phyloP scores from a whole-genome alignment of 148 eudicot species.

The Chenopodium album region DNA sequence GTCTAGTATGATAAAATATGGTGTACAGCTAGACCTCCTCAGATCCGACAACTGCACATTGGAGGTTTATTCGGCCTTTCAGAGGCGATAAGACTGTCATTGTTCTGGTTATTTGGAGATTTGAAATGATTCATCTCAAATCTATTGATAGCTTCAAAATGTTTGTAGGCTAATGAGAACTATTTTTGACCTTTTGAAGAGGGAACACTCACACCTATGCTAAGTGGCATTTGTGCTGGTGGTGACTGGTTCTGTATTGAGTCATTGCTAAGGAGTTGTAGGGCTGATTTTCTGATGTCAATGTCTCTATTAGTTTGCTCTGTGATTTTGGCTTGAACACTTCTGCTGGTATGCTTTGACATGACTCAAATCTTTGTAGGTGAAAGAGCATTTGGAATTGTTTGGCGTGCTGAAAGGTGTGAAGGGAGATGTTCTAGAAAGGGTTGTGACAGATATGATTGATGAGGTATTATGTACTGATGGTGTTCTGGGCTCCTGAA shows the following conservation, averaged over 20 bases:
- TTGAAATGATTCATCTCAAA: not conserved
- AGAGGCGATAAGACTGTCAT: not conserved
- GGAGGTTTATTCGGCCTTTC: not conserved
- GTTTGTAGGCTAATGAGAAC: not conserved
- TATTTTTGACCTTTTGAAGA: not conserved
- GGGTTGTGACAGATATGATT: constrained; percentile 69
- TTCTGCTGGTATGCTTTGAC: constrained; percentile 11
- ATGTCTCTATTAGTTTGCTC: not conserved
- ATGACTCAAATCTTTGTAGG: constrained; percentile 43
- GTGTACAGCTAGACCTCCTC: not conserved
- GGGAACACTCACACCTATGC: not conserved
- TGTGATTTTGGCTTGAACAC: not conserved
- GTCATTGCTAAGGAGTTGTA: not conserved
- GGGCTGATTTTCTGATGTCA: not conserved
- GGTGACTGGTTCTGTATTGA: not conserved
- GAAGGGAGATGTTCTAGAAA: constrained; percentile 56
- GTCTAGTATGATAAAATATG: not conserved
- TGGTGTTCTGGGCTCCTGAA: not conserved
- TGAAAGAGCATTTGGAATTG: constrained; percentile 94
- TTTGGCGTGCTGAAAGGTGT: constrained; percentile 90
- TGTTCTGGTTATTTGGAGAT: not conserved
- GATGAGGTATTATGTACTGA: constrained; percentile 56
- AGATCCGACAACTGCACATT: not conserved
- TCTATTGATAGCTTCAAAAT: not conserved
- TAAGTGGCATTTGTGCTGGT: constrained; percentile 6